Evolutionary conservation across 177 flowering plant species (phyloP).

Genomic region (Vitis hybrid): DNA sequence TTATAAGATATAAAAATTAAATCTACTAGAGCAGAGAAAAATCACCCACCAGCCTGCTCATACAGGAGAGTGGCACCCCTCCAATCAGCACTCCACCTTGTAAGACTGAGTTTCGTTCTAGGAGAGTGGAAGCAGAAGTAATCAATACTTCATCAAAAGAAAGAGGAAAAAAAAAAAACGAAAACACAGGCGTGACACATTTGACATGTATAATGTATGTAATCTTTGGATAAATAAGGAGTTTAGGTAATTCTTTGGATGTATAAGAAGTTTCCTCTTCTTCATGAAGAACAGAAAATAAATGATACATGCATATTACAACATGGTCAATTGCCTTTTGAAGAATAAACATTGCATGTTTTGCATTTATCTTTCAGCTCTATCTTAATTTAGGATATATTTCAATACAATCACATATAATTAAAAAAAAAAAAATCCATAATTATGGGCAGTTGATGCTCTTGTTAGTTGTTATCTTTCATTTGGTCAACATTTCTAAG

Average conservation of each 20-base stretch:
- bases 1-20: not conserved
- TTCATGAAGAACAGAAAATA: too few relatives aligned
- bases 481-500: not conserved
- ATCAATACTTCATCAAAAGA: not conserved
- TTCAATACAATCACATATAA: not conserved
- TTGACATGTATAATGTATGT: not conserved
- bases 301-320: too few relatives aligned
- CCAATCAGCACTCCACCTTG: slow-evolving; percentile 99
- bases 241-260: too few relatives aligned
- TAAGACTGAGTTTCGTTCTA: slow-evolving; percentile 81
- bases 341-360: too few relatives aligned
- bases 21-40: not conserved
- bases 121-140: slow-evolving; percentile 8
- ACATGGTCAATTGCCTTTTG: too few relatives aligned
- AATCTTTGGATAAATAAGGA: too few relatives aligned
- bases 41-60: slow-evolving; percentile 82
- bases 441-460: not conserved
- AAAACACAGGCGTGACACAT: not conserved
- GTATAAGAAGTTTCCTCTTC: too few relatives aligned
- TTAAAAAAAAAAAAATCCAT: not conserved
- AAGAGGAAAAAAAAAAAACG: not conserved
- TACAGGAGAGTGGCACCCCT: slow-evolving; percentile 67
- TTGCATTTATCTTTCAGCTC: too few relatives aligned
- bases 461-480: not conserved
- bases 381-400: not conserved